A percentile compares a stretch with the other conserved stretches of the same genome.
phyloP scores from a whole-genome alignment of 2,329 filamentous ascomycete species.

The Cytospora paraplurivora region DNA sequence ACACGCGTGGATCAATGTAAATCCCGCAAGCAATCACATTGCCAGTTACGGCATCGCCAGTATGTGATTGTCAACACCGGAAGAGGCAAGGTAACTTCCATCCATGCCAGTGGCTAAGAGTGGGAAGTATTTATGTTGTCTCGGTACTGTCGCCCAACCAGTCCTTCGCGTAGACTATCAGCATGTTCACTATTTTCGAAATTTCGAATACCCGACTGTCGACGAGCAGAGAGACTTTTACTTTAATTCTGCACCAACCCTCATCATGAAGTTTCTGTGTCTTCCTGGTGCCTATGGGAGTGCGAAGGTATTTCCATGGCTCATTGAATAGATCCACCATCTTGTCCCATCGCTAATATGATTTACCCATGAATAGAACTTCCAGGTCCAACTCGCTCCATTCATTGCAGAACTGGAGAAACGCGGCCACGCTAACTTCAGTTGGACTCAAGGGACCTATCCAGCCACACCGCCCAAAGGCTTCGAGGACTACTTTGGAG shows the following conservation, averaged over 20 bases:
- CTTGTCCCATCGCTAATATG: not conserved
- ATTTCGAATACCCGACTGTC: not conserved
- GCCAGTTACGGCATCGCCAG: not conserved
- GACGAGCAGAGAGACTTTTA: not conserved
- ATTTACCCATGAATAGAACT: slow-evolving; percentile 12
- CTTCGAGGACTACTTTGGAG: slow-evolving; percentile 32
- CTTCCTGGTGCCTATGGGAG: slow-evolving; percentile 61
- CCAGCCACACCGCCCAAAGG: slow-evolving; percentile 25
- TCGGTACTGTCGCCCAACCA: not conserved
- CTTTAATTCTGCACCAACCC: slow-evolving; percentile 26
- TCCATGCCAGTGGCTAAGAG: too few species aligned
- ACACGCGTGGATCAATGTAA: not conserved
- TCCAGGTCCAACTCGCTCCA: slow-evolving; percentile 24
- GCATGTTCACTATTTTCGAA: not conserved
- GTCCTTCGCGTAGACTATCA: not conserved
- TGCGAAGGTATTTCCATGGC: slow-evolving; percentile 47
- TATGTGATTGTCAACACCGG: not conserved
- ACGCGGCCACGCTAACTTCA: slow-evolving; percentile 15
- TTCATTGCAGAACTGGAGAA: slow-evolving; percentile 23
- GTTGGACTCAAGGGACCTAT: slow-evolving; percentile 28
- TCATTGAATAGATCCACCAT: slow-evolving; percentile 27
- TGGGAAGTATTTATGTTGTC: not conserved
- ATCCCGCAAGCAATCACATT: not conserved
- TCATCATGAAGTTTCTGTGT: slow-evolving; percentile 58
- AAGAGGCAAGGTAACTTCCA: too few species aligned